A percentile compares a stretch with the other conserved stretches of the same genome.
Conservation (phyloP, 2,329 filamentous ascomycete genomes). For the Zarea fungicola region DNA sequence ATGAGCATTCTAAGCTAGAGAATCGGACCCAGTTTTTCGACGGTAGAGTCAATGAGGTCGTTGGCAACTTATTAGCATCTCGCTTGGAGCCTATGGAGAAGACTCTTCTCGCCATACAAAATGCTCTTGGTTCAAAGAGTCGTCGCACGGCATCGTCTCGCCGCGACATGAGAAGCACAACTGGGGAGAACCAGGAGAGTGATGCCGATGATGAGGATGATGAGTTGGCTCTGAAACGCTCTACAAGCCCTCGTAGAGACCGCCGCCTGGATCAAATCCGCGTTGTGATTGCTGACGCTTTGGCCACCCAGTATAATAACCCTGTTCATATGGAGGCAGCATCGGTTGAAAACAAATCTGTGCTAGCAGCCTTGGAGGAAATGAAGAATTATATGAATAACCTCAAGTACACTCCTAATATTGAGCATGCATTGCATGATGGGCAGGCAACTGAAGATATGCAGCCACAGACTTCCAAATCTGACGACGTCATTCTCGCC, state of each 20-base stretch:
- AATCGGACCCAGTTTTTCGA: slow-evolving; percentile 85
- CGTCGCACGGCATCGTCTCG: slow-evolving; percentile 50
- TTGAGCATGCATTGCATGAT: slow-evolving; percentile 44
- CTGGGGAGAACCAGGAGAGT: slow-evolving; percentile 68
- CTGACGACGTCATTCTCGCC: slow-evolving; percentile 47
- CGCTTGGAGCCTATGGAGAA: slow-evolving; percentile 77
- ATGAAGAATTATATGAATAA: slow-evolving; percentile 47
- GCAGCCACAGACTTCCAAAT: slow-evolving; percentile 34
- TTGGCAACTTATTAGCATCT: slow-evolving; percentile 70
- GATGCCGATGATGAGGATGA: slow-evolving; percentile 96
- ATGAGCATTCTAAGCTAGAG: slow-evolving; percentile 77
- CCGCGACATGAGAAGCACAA: slow-evolving; percentile 59
- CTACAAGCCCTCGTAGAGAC: slow-evolving; percentile 72
- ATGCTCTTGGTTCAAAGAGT: slow-evolving; percentile 56
- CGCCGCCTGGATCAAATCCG: slow-evolving; percentile 80
- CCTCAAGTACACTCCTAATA: slow-evolving; percentile 8
- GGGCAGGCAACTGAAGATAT: slow-evolving; percentile 50
- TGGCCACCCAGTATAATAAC: slow-evolving; percentile 49
- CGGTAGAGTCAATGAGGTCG: slow-evolving; percentile 78
- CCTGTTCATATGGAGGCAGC: slow-evolving; percentile 23
- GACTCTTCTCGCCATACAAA: slow-evolving; percentile 70
- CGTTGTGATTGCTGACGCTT: slow-evolving; percentile 65
- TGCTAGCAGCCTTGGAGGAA: slow-evolving; percentile 63
- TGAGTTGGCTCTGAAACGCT: slow-evolving; percentile 58
- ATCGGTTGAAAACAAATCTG: slow-evolving; percentile 30